Conservation (phyloP, 169 alveolate species). For the Pseudocohnilembus persalinus region DNA sequence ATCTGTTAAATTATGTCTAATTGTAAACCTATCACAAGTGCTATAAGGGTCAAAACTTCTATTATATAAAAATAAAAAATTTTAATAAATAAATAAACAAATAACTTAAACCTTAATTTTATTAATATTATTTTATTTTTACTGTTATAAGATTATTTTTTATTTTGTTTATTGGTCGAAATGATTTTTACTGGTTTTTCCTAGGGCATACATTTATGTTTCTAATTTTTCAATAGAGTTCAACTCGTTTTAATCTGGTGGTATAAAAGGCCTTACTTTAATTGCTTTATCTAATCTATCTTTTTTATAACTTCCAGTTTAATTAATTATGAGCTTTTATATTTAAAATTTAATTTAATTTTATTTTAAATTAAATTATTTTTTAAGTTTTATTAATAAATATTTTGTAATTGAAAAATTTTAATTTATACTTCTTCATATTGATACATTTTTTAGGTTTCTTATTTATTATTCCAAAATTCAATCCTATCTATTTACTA, state of each 20-base stretch:
- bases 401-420: not conserved
- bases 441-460: too few species aligned
- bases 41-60: not conserved
- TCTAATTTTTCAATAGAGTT: not conserved
- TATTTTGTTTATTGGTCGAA: not conserved
- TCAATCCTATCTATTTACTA: too few species aligned
- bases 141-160: not conserved
- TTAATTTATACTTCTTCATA: not conserved
- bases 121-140: too few species aligned
- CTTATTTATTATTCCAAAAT: too few species aligned
- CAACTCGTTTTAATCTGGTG: not conserved
- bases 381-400: too few species aligned
- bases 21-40: not conserved
- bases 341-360: too few species aligned
- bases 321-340: not conserved
- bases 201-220: not conserved
- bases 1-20: too few species aligned
- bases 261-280: not conserved
- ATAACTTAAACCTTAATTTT: too few species aligned
- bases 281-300: not conserved
- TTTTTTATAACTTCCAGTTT: not conserved
- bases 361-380: too few species aligned
- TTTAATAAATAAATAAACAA: too few species aligned
- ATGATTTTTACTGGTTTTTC: not conserved
- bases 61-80: too few species aligned